A percentile compares a stretch with the other conserved stretches of the same genome.
These are phyloP conservation scores for Aspergillus fructus DNA, from an alignment of 2,329 filamentous ascomycete genomes.

Conservation along the genomic window DNA sequence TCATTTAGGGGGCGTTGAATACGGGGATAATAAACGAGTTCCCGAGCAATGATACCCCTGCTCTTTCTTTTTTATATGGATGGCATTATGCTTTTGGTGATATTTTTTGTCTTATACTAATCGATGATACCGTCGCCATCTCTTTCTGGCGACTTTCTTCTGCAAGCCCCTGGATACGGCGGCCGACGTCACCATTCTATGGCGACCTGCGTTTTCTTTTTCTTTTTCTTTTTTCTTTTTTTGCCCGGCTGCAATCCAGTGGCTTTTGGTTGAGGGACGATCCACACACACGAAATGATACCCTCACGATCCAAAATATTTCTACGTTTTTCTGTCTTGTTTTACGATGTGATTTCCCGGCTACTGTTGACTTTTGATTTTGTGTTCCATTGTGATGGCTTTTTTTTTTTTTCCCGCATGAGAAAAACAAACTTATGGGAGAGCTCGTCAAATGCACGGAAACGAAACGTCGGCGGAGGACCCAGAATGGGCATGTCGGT, in stretches of 20 bases:
- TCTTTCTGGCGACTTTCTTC: background rate
- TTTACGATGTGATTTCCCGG: background rate
- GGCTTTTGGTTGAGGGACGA: conserved; percentile 16
- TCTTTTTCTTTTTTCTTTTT: conserved; percentile 6
- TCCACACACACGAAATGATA: conserved; percentile 31
- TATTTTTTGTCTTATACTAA: conserved; percentile 23
- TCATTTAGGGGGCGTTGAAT: conserved; percentile 32
- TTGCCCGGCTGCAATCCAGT: conserved; percentile 14
- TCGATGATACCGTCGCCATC: conserved; percentile 22
- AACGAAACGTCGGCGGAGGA: background rate
- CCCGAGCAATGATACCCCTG: conserved; percentile 43
- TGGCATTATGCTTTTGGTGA: conserved; percentile 18
- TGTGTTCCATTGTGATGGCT: background rate
- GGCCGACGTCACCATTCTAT: conserved; percentile 10
- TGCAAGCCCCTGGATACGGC: conserved; percentile 14
- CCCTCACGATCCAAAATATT: conserved; percentile 25
- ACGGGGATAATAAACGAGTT: conserved; percentile 44
- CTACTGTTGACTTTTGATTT: background rate
- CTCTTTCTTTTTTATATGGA: conserved; percentile 19
- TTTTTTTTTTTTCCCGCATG: background rate
- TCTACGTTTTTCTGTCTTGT: conserved; percentile 11
- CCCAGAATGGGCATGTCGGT: background rate
- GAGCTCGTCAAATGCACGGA: background rate
- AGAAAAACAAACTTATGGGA: background rate
- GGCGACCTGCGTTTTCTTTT: background rate